Base-by-base conservation (phyloP, 83 land plant genomes). In the Diphasiastrum complanatum region DNA sequence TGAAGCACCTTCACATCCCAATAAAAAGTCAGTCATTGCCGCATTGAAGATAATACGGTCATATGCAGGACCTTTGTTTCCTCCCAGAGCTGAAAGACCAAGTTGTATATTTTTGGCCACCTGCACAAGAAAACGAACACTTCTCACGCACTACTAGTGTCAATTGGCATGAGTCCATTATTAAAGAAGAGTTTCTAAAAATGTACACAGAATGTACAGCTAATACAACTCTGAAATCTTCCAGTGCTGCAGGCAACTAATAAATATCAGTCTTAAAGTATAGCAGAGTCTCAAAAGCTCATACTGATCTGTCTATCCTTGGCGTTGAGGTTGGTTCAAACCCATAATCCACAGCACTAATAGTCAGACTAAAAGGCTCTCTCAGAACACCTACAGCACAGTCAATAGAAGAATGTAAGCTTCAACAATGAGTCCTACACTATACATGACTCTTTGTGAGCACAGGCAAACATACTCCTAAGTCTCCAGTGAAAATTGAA, bases 31-130 rank as follows among this genome's bases (percentile, higher is more conserved):
- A 16, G 82, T 87, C 68, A 89, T 73, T 47, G 89, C 99, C 16
- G 99, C 99, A 74, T 95, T 95, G 37, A 95, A 71, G 12, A 89
- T 79, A 43, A 95, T 86, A 5, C 99, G 76, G 55, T 95, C 99
- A 77, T 95, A 95, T 35, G 93, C 85, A 4, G 99, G 81, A 27
- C 99, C 99, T 54, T 79, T 84, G 45, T 84, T 75, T 20, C 99
- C 99, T 47, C 67, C 48, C 19, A 95, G 83, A 38, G 99, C 99
- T 38, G 85, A 69, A 45, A 95, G 58, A 26, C 99, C 99, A 63
- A 85, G 63, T 63, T 95, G 79, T 18, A 86, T 82, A 47, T 95
- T 95, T 68, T 66, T 84, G 26, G 62, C 61, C 1, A 86, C 86
- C 96, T 93, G 78, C 67, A 12, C 26, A 18, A 14, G 45, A 32